phyloP scores from a whole-genome alignment of 176 grass and related monocot species.

The Carex parvula region DNA sequence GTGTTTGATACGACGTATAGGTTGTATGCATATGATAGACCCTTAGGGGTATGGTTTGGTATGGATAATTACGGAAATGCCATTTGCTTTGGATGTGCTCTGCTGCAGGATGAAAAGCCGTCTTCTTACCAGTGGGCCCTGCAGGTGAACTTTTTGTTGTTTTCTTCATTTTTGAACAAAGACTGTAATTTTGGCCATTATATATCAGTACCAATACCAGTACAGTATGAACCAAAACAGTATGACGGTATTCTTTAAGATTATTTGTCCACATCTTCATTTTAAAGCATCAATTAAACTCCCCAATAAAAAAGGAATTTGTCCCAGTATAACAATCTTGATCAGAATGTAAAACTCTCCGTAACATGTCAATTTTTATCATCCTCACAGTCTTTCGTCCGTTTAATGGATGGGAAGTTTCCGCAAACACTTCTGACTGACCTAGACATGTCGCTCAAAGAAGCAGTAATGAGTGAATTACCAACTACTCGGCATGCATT shows the following conservation, averaged over 20 bases:
- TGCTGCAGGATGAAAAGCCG: conserved; percentile 39
- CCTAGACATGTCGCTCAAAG: conserved; percentile 38
- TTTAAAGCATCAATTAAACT: not conserved
- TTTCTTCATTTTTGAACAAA: not conserved
- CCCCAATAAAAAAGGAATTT: too few relatives aligned
- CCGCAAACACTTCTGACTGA: conserved; percentile 50
- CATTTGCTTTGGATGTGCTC: conserved; percentile 39
- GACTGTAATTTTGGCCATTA: not conserved
- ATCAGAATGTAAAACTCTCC: not conserved
- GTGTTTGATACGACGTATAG: conserved; percentile 44
- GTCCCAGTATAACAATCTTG: too few relatives aligned
- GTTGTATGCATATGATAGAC: conserved; percentile 43
- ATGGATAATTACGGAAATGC: conserved; percentile 43
- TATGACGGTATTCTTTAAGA: not conserved
- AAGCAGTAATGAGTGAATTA: conserved; percentile 40
- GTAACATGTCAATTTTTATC: conserved; percentile 15
- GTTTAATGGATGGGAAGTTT: conserved; percentile 46
- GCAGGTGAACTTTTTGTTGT: conserved; percentile 35
- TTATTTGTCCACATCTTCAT: not conserved
- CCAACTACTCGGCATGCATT: conserved; percentile 46
- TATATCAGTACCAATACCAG: not conserved
- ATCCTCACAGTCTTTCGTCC: conserved; percentile 34
- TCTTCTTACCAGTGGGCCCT: conserved; percentile 43
- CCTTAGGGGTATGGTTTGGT: conserved; percentile 45
- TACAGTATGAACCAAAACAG: not conserved